Evolutionary conservation across 768 basidiomycete genomes (phyloP), one percentile per base, ranked within the genome.

Genomic region (Tylopilus felleus): DNA sequence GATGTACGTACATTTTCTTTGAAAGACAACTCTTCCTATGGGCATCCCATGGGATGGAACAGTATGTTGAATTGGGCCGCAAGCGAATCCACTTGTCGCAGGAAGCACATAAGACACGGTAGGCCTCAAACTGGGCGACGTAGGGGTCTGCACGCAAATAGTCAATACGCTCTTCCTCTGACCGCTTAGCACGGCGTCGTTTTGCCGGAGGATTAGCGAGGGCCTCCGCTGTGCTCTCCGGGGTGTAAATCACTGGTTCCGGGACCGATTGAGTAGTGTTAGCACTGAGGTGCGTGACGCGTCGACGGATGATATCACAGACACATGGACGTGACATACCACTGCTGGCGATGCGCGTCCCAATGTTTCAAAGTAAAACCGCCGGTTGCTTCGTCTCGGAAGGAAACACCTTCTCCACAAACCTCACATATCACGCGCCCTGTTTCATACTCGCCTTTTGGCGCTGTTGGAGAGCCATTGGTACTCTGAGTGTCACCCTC

Each of bases 1-100:
- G 47, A 60, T 55, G 36, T 40, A 36, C 84, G 56, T 65, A 86
- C 88, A 82, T 79, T 68, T 88, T 87, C 74, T 88, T 90, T 1
- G 86, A 83, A 43, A 91, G 71, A 70, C 88, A 90, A 65, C 86
- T 88, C 73, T 89, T 90, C 39, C 89, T 75, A 64, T 91, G 89
- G 4, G 89, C 88, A 65, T 90, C 88, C 89, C 89, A 91, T 0
- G 89, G 89, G 50, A 91, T 90, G n/a, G 84, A 86, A 63, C 89
- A 92, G 62, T 90, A 92, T 0, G 88, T 90, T 50, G 88, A 90
- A 67, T 92, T 92, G 41, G 88, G 88, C 8, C 89, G 79, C n/a
- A 91, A 75, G 16, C 90, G 79, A 58, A 91, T 90, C 89, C 89
- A 91, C 66, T 89, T 90, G 68, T 90, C 84, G 71, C 89, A 92